A percentile compares a stretch with the other conserved stretches of the same genome.
phyloP scores from a whole-genome alignment of 495 filamentous ascomycete genomes.

The Podospora fimiseda region DNA sequence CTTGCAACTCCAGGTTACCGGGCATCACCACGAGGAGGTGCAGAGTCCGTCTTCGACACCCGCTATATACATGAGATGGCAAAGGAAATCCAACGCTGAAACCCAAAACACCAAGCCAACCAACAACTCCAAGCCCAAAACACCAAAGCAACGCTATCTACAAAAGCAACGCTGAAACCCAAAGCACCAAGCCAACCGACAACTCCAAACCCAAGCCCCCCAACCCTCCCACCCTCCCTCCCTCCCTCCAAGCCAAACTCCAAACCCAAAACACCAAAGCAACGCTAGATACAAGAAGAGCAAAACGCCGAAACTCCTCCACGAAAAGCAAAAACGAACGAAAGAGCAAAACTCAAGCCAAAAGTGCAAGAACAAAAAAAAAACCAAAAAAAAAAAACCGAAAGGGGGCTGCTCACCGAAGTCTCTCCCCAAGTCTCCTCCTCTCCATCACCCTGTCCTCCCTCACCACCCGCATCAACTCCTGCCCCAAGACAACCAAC shows the following conservation, averaged over 20 bases:
- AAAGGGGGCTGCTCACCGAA: too few relatives aligned
- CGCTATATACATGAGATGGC: not conserved
- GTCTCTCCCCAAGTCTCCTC: not conserved
- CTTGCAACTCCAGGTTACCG: not conserved
- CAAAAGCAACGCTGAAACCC: too few relatives aligned
- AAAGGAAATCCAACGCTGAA: not conserved
- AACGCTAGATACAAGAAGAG: too few relatives aligned
- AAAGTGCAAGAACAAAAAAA: not conserved
- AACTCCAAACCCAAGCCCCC: too few relatives aligned
- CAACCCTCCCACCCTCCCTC: too few relatives aligned
- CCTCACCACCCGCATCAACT: too few relatives aligned
- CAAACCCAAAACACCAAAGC: too few relatives aligned
- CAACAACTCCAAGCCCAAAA: too few relatives aligned
- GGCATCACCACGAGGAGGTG: conserved; percentile 1
- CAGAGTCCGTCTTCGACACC: not conserved
- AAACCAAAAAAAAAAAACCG: not conserved
- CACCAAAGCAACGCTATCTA: too few relatives aligned
- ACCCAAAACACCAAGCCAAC: not conserved
- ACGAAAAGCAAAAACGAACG: not conserved
- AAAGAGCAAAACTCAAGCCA: not conserved
- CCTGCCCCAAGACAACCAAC: too few relatives aligned
- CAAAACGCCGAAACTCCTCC: not conserved
- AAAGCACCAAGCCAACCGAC: too few relatives aligned
- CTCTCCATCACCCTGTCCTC: not conserved
- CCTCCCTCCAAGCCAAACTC: too few relatives aligned